Percentiles rank a stretch among this genome's conserved stretches.
These are phyloP conservation scores for Elongisporangium prolatum DNA, from an alignment of 352 stramenopile genomes.

Conservation along the genomic window DNA sequence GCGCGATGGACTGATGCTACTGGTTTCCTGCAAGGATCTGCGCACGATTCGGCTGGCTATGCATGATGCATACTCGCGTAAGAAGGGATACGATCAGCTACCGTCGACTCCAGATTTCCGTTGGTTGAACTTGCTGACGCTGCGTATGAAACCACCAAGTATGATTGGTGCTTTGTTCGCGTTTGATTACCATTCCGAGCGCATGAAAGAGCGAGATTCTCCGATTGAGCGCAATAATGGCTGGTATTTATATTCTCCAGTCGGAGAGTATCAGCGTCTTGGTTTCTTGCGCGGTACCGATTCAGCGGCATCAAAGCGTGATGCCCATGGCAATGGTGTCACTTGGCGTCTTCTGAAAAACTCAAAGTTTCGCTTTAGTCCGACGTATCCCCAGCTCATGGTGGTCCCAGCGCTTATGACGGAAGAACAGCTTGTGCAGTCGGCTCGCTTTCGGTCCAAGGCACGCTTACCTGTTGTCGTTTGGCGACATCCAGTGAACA, in stretches of 20 bases:
- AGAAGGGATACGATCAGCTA: slow-evolving; percentile 77
- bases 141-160: slow-evolving; percentile 76
- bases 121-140: slow-evolving; percentile 74
- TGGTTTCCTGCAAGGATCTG: slow-evolving; percentile 79
- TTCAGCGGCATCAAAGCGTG: background rate
- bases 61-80: slow-evolving; percentile 82
- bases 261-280: slow-evolving; percentile 78
- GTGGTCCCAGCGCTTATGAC: slow-evolving; percentile 92
- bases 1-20: slow-evolving; percentile 72
- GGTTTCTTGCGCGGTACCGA: slow-evolving; percentile 53
- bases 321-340: slow-evolving; percentile 32
- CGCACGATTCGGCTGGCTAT: slow-evolving; percentile 77
- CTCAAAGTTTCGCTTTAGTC: slow-evolving; percentile 89
- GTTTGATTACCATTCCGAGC: slow-evolving; percentile 79
- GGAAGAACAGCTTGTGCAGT: slow-evolving; percentile 89
- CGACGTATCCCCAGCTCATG: slow-evolving; percentile 94
- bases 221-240: slow-evolving; percentile 61
- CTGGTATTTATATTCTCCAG: slow-evolving; percentile 80
- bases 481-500: slow-evolving; percentile 90
- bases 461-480: slow-evolving; percentile 91
- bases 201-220: slow-evolving; percentile 32
- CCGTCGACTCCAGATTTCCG: slow-evolving; percentile 70
- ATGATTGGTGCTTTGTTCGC: slow-evolving; percentile 72
- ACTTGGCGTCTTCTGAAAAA: slow-evolving; percentile 88
- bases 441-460: slow-evolving; percentile 89